These are phyloP conservation scores for Xylariomycetidae sp. DNA, from an alignment of 2,329 filamentous ascomycete species.

Conservation along the genomic window DNA sequence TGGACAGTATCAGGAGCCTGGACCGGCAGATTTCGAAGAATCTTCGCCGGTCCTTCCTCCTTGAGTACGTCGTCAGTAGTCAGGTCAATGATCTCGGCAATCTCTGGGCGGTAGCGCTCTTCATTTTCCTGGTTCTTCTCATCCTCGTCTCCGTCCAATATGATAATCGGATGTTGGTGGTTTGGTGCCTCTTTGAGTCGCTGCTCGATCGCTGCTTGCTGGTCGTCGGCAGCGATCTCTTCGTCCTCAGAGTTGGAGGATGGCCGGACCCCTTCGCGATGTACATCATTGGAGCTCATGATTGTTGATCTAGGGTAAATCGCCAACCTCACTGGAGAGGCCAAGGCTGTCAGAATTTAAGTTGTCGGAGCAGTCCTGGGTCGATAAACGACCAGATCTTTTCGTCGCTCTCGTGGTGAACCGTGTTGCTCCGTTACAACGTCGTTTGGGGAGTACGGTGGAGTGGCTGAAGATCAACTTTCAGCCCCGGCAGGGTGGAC, in stretches of 20 bases:
- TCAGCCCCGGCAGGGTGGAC: background rate
- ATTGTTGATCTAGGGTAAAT: no score
- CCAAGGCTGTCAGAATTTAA: no score
- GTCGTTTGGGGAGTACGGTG: no score
- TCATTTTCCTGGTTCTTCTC: constrained; percentile 5
- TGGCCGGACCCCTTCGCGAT: no score
- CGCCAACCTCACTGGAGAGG: no score
- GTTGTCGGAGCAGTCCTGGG: no score
- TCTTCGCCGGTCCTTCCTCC: background rate
- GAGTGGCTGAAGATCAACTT: no score
- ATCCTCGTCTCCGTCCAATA: constrained; percentile 2
- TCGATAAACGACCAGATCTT: no score
- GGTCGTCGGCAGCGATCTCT: constrained; percentile 7
- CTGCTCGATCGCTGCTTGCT: constrained; percentile 12
- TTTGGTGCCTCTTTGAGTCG: constrained; percentile 9
- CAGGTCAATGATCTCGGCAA: constrained; percentile 21
- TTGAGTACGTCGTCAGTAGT: constrained; percentile 5
- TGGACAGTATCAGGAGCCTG: background rate
- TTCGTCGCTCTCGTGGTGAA: no score
- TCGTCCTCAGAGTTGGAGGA: no score
- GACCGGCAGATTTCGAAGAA: constrained; percentile 10
- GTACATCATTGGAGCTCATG: no score
- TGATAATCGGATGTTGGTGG: background rate
- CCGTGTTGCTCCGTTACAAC: no score
- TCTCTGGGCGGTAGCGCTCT: constrained; percentile 4